Conservation (phyloP, 1,284 basidiomycete species). For the Cryptococcus hybrid region DNA sequence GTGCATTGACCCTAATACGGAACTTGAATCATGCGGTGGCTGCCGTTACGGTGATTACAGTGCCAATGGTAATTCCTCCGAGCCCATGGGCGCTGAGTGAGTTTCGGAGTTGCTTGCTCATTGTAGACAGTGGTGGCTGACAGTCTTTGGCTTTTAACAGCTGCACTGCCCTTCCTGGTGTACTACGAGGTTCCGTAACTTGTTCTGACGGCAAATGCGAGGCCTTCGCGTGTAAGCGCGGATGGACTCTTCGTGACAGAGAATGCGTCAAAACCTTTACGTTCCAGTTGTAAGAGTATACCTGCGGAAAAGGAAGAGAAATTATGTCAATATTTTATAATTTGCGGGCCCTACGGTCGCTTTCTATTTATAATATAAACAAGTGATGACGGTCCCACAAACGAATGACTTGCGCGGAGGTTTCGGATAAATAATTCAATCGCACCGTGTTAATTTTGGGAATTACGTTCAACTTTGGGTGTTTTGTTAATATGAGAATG, state of each 20-base stretch:
- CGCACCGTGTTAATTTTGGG: too few species aligned
- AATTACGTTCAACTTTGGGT: too few species aligned
- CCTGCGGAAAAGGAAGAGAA: too few species aligned
- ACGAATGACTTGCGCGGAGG: too few species aligned
- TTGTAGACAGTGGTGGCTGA: too few species aligned
- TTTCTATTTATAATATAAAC: too few species aligned
- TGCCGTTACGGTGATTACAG: constrained; percentile 12
- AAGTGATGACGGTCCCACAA: too few species aligned
- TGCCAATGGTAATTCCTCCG: constrained; percentile 1
- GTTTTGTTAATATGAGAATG: too few species aligned
- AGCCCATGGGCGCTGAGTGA: constrained; percentile 7
- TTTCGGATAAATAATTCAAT: too few species aligned
- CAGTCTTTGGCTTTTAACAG: neutral
- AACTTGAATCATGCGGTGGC: constrained; percentile 14
- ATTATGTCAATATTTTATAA: too few species aligned
- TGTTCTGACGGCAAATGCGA: constrained; percentile 10
- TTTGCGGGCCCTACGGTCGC: too few species aligned
- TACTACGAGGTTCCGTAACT: constrained; percentile 9
- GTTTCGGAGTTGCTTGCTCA: neutral
- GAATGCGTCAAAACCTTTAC: constrained; percentile 3
- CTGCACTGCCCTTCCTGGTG: constrained; percentile 11
- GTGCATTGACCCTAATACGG: neutral
- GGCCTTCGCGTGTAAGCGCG: constrained; percentile 12
- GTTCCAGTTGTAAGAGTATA: neutral
- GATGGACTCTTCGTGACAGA: constrained; percentile 7